Percentiles rank a stretch among this genome's conserved stretches.
Evolutionary conservation across 306 rosid species (phyloP).

Genomic region (Hippophae rhamnoides): DNA sequence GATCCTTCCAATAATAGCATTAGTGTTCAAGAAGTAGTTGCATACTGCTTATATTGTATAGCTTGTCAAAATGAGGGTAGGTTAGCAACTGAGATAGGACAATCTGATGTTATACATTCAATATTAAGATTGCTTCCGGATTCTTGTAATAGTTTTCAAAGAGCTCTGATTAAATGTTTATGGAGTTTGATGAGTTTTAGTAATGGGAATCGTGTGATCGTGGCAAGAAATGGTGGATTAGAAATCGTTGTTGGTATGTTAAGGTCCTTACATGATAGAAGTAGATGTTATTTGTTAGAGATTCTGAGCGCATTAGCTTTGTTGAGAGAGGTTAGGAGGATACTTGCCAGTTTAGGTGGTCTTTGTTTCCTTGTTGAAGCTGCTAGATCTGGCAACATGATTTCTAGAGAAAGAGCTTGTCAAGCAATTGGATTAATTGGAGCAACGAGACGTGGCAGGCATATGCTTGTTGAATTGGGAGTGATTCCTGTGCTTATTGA

Average conservation of each 20-base stretch:
- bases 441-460: slow-evolving; percentile 19
- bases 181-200: slow-evolving; percentile 30
- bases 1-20: slow-evolving; percentile 12
- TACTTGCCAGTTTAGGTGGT: slow-evolving; percentile 17
- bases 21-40: slow-evolving; percentile 33
- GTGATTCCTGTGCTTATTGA: slow-evolving; percentile 31
- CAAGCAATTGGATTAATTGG: slow-evolving; percentile 38
- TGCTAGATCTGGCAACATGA: slow-evolving; percentile 35
- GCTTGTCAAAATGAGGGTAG: slow-evolving; percentile 30
- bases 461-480: slow-evolving; percentile 28
- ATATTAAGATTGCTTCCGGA: slow-evolving; percentile 28
- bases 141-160: slow-evolving; percentile 22
- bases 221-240: slow-evolving; percentile 27
- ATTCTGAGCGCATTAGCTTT: slow-evolving; percentile 36
- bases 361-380: slow-evolving; percentile 40
- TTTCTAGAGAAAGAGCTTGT: slow-evolving; percentile 44
- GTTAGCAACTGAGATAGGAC: slow-evolving; percentile 24
- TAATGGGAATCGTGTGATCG: slow-evolving; percentile 17
- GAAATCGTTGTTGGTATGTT: slow-evolving; percentile 23
- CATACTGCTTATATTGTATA: slow-evolving; percentile 40
- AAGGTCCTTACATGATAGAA: slow-evolving; percentile 9
- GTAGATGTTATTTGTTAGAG: slow-evolving; percentile 29
- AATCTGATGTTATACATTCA: slow-evolving; percentile 18
- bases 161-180: slow-evolving; percentile 26
- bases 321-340: slow-evolving; percentile 34